Base-by-base conservation (phyloP, 495 filamentous ascomycete genomes). In the Parathielavia hyrcaniae region DNA sequence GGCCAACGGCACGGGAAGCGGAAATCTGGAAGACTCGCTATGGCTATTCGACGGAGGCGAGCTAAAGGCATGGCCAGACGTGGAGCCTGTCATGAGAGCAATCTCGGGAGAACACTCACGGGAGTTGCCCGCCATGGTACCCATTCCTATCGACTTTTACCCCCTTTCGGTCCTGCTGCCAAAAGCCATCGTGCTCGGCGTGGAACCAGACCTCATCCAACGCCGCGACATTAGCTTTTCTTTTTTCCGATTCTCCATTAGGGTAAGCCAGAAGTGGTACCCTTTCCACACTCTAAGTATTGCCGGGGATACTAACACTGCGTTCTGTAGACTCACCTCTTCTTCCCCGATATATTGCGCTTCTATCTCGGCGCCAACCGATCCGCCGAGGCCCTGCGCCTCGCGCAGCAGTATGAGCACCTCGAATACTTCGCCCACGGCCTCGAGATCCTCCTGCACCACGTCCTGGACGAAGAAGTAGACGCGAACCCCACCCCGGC, bases 381-480 rank as follows among this genome's bases (percentile, higher is more conserved):
- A 59, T 82, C 84, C 10, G 78, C 84, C 0, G 86, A 87, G 12
- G 90, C 91, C 4, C 76, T 91, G 17, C 83, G 82, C 45, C 71
- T 96, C 8, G 86, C 88, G n/a, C 84, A 87, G 48, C 83, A 88
- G 54, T 95, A 95, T 67, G 86, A 88, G 60, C 77, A 87, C 59
- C 78, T 97, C 5, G 88, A 86, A 50, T 96, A 96, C 65, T 96
- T 97, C 65, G 79, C 90, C 0, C 95, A 99, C 66, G 91, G 86
- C 3, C 80, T 99, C 23, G 95, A 99, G 68, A 80, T 99, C 35
- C 79, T 99, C 10, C 79, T 99, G 4, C 95, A 97, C 66, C 85
- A 93, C 57, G 89, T 97, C 26, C 76, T 99, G 1, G 95, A 99
- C 63, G 89, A 95, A 47, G 95, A 96, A 69, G 92, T 93, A 6